Conservation (phyloP, 2,329 filamentous ascomycete genomes). For the Exophiala alcalophila region DNA sequence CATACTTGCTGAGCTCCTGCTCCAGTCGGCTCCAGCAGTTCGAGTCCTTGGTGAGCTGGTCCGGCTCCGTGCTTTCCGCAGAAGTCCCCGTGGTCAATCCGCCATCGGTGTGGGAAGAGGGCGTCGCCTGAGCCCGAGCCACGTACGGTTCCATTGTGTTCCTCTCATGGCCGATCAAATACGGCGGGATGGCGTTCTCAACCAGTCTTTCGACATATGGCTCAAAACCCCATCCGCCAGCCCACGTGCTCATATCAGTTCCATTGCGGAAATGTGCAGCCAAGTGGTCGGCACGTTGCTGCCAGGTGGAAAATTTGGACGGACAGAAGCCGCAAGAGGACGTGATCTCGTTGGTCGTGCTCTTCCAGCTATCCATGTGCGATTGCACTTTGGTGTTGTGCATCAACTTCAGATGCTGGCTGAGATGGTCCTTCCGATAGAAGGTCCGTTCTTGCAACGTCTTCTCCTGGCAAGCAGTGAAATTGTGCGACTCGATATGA, state of each 20-base stretch:
- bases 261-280: slow-evolving; percentile 41
- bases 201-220: slow-evolving; percentile 33
- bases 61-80: slow-evolving; percentile 23
- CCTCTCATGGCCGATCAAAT: slow-evolving; percentile 38
- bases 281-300: slow-evolving; percentile 39
- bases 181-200: slow-evolving; percentile 39
- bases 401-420: slow-evolving; percentile 56
- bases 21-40: slow-evolving; percentile 45
- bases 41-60: slow-evolving; percentile 29
- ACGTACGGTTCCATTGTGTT: slow-evolving; percentile 33
- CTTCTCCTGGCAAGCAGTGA: slow-evolving; percentile 58
- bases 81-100: slow-evolving; percentile 25
- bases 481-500: slow-evolving; percentile 60
- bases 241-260: slow-evolving; percentile 39
- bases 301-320: slow-evolving; percentile 34
- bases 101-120: slow-evolving; percentile 20
- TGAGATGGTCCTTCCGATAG: slow-evolving; percentile 57
- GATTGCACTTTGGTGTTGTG: slow-evolving; percentile 50
- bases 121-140: slow-evolving; percentile 19
- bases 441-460: slow-evolving; percentile 58
- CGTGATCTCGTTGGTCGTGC: slow-evolving; percentile 50
- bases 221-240: slow-evolving; percentile 42
- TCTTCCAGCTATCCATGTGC: slow-evolving; percentile 55
- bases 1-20: slow-evolving; percentile 40
- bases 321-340: slow-evolving; percentile 39